Percentiles rank a stretch among this genome's conserved stretches.
Evolutionary conservation across 176 grass and related monocot genomes (phyloP).

Genomic region (Cenchrus purpureus): DNA sequence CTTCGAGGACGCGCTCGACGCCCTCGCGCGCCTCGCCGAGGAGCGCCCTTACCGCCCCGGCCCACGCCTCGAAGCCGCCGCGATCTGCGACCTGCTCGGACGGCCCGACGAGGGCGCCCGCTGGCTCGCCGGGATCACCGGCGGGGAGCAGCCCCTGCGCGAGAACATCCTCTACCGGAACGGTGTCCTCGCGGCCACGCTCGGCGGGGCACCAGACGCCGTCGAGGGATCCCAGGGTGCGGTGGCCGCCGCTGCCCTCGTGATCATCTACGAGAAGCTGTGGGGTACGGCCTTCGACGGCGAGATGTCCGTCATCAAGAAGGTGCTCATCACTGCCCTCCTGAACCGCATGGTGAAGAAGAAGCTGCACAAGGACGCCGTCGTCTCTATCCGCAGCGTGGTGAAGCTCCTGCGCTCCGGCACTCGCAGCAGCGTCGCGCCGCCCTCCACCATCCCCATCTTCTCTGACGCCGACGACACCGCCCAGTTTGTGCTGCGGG

Average conservation of each 20-base stretch:
- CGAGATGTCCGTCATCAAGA: neutral
- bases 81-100: neutral
- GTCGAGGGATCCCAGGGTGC: neutral
- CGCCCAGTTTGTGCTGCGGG: neutral
- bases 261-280: neutral
- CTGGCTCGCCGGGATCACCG: neutral
- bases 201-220: neutral
- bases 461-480: no score
- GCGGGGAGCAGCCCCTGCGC: neutral
- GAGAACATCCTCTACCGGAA: neutral
- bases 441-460: neutral
- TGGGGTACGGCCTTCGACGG: neutral
- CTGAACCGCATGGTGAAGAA: neutral
- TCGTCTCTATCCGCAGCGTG: neutral
- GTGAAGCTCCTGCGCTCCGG: neutral
- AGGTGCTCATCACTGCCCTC: neutral
- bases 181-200: neutral
- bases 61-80: neutral
- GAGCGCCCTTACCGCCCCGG: neutral
- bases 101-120: neutral
- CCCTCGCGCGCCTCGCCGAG: neutral
- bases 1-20: constrained; percentile 10
- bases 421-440: neutral
- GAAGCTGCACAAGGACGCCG: neutral
- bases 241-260: neutral